Conservation (phyloP, 805 yeast species). For the Saccharomycopsis fodiens region DNA sequence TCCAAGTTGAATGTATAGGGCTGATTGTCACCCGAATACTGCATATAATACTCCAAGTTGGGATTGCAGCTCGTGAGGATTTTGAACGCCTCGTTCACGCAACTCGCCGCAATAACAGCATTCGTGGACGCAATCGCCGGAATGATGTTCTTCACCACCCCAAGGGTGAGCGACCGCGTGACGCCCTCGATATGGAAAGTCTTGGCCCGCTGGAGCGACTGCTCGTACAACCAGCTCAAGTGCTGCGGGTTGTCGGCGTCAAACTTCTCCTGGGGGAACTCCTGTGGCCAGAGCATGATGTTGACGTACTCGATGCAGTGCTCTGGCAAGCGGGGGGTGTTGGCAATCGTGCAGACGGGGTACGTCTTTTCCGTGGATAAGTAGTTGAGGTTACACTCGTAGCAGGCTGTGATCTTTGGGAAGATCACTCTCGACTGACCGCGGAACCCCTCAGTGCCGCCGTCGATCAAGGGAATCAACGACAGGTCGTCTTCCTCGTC, state of each 20-base stretch:
- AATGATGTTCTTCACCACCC: slow-evolving; percentile 84
- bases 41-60: slow-evolving; percentile 66
- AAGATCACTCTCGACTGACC: slow-evolving; percentile 86
- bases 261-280: slow-evolving; percentile 38
- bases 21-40: slow-evolving; percentile 78
- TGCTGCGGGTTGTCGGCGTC: slow-evolving; percentile 67
- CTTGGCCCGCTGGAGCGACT: slow-evolving; percentile 52
- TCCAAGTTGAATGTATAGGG: slow-evolving; percentile 67
- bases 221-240: slow-evolving; percentile 51
- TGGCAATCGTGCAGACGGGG: slow-evolving; percentile 91
- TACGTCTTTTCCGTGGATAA: slow-evolving; percentile 57
- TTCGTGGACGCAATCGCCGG: slow-evolving; percentile 95
- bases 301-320: slow-evolving; percentile 92
- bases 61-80: slow-evolving; percentile 66
- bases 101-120: slow-evolving; percentile 83
- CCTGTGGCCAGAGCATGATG: slow-evolving; percentile 63
- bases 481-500: slow-evolving; percentile 36
- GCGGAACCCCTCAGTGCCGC: slow-evolving; percentile 91
- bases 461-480: slow-evolving; percentile 72
- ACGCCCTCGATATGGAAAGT: slow-evolving; percentile 69
- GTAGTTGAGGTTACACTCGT: slow-evolving; percentile 82
- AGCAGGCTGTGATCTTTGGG: slow-evolving; percentile 83
- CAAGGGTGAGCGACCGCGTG: slow-evolving; percentile 62
- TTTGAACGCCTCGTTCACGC: slow-evolving; percentile 82
- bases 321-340: slow-evolving; percentile 89